These are phyloP conservation scores for Caloboletus firmus DNA, from an alignment of 1,284 basidiomycete species.

Conservation along the genomic window DNA sequence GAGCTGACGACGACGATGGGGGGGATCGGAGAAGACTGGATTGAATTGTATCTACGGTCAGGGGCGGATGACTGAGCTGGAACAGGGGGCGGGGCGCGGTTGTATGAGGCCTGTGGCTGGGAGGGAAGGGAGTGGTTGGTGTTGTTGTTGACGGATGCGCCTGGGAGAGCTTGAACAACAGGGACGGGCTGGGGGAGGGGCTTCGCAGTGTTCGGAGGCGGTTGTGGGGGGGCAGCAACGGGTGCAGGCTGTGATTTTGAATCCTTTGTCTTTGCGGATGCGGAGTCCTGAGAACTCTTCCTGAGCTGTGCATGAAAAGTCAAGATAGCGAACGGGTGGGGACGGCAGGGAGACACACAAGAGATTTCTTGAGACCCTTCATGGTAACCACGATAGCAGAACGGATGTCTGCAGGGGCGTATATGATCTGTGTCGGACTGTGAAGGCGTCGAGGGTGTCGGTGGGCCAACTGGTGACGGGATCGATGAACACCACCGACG, in stretches of 20 bases:
- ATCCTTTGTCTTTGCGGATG: constrained; percentile 67
- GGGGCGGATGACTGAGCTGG: constrained; percentile 37
- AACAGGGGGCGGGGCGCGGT: constrained; percentile 44
- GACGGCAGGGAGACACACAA: constrained; percentile 50
- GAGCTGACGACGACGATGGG: constrained; percentile 90
- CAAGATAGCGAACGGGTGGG: constrained; percentile 12
- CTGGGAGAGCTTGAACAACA: constrained; percentile 40
- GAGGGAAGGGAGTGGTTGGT: constrained; percentile 42
- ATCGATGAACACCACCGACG: constrained; percentile 35
- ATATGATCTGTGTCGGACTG: constrained; percentile 11
- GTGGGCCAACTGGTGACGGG: constrained; percentile 18
- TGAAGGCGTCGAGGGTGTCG: constrained; percentile 12
- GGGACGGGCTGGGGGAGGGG: constrained; percentile 52
- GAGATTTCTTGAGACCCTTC: constrained; percentile 89
- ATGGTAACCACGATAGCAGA: constrained; percentile 43
- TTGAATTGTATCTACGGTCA: constrained; percentile 56
- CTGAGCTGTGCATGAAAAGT: constrained; percentile 51
- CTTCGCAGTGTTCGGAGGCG: constrained; percentile 65
- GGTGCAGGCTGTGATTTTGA: constrained; percentile 49
- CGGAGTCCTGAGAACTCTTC: constrained; percentile 65
- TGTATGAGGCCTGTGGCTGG: constrained; percentile 39
- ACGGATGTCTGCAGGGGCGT: constrained; percentile 15
- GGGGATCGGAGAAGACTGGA: constrained; percentile 59
- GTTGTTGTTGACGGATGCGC: constrained; percentile 42
- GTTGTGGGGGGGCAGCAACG: constrained; percentile 54